Evolutionary conservation across 2,329 filamentous ascomycete genomes (phyloP).

Genomic region (Calonectria hongkongensis): DNA sequence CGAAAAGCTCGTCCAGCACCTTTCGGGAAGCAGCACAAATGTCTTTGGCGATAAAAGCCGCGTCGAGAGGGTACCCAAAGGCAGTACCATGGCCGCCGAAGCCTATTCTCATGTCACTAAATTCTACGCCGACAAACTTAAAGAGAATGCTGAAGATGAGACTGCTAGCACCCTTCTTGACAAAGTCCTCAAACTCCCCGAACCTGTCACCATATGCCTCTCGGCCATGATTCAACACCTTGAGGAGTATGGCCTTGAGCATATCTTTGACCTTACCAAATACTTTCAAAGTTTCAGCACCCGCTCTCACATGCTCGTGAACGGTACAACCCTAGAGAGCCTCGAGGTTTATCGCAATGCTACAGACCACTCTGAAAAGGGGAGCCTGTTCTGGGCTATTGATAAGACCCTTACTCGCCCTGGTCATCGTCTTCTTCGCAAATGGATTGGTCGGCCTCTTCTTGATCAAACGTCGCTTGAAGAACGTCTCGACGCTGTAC

Average conservation of each 20-base stretch:
- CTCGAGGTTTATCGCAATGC: conserved; percentile 97
- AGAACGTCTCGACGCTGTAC: conserved; percentile 87
- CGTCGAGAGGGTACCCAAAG: conserved; percentile 85
- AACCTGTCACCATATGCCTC: conserved; percentile 91
- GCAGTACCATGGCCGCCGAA: conserved; percentile 88
- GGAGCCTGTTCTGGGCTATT: conserved; percentile 95
- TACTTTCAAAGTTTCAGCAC: conserved; percentile 98
- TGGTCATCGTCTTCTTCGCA: conserved; percentile 89
- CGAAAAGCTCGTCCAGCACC: conserved; percentile 92
- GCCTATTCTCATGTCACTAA: conserved; percentile 91
- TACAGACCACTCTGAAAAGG: conserved; percentile 88
- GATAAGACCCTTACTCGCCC: conserved; percentile 94
- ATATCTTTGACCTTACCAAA: conserved; percentile 96
- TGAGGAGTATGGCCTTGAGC: conserved; percentile 92
- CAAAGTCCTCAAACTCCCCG: conserved; percentile 89
- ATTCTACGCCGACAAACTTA: conserved; percentile 93
- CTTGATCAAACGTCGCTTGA: conserved; percentile 85
- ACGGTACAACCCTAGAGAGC: conserved; percentile 94
- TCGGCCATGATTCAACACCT: conserved; percentile 98
- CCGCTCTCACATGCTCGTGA: conserved; percentile 95
- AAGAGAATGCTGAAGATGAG: conserved; percentile 73
- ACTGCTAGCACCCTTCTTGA: conserved; percentile 82
- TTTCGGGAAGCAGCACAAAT: conserved; percentile 92
- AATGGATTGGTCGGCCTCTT: conserved; percentile 95
- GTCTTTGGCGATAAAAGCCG: conserved; percentile 94